These are phyloP conservation scores for Candida dubliniensis DNA, from an alignment of 1,139 yeast species.

Conservation along the genomic window DNA sequence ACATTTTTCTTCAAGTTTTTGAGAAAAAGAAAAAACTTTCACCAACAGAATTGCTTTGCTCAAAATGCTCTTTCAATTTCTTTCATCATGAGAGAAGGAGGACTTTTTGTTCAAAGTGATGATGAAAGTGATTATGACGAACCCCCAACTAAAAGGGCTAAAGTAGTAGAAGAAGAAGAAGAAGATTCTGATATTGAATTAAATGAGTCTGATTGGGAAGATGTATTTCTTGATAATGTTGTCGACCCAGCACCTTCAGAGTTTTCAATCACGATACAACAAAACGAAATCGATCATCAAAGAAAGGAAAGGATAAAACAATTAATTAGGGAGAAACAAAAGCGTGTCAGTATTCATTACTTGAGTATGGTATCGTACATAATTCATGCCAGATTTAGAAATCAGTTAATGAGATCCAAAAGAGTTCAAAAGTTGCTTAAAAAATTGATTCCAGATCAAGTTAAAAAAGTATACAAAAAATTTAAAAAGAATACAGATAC, in stretches of 20 bases:
- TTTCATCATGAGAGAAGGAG: neutral
- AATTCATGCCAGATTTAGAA: constrained; percentile 26
- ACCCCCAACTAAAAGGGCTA: constrained; percentile 9
- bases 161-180: constrained; percentile 5
- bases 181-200: constrained; percentile 12
- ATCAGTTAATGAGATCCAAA: constrained; percentile 22
- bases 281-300: constrained; percentile 4
- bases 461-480: constrained; percentile 21
- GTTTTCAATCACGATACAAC: constrained; percentile 13
- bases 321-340: constrained; percentile 13
- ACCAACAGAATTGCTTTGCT: neutral
- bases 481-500: constrained; percentile 14
- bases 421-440: constrained; percentile 25
- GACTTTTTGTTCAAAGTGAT: constrained; percentile 10
- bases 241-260: constrained; percentile 5
- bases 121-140: constrained; percentile 9
- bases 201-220: constrained; percentile 23
- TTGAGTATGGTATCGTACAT: constrained; percentile 29
- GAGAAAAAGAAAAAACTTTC: constrained; percentile 2
- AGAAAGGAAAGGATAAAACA: constrained; percentile 11
- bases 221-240: constrained; percentile 13
- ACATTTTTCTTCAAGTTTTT: too few relatives aligned
- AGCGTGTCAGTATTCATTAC: constrained; percentile 21
- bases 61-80: neutral
- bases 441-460: constrained; percentile 27